phyloP scores from a whole-genome alignment of 164 flowering plant genomes.

The Protea cynaroides region DNA sequence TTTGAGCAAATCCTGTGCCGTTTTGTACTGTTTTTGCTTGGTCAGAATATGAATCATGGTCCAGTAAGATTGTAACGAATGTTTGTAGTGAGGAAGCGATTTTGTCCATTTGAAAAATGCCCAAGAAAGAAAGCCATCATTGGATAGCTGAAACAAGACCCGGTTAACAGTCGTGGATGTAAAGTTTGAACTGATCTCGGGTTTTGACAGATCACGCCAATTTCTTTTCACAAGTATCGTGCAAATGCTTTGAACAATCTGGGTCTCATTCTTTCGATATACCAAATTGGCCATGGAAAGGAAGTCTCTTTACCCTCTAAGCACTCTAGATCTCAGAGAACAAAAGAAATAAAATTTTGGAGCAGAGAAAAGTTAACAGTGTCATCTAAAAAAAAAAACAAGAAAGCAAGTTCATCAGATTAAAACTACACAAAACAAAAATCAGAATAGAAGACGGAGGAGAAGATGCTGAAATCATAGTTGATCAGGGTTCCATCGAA shows the following conservation, averaged over 20 bases:
- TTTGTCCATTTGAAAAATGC: conserved; percentile 65
- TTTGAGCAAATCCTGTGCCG: conserved; percentile 57
- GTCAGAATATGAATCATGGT: conserved; percentile 67
- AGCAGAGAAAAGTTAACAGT: no score
- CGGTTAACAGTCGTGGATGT: conserved; percentile 36
- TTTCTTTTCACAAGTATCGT: conserved; percentile 50
- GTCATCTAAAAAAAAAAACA: no score
- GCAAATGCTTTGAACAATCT: conserved; percentile 29
- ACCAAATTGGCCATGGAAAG: conserved; percentile 14
- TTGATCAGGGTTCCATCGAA: no score
- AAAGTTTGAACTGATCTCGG: conserved; percentile 30
- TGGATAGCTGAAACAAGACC: conserved; percentile 34
- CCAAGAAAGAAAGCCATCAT: conserved; percentile 37
- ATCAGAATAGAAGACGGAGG: no score
- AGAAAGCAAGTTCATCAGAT: no score
- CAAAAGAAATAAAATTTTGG: neutral
- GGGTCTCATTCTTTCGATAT: conserved; percentile 18
- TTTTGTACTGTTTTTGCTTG: conserved; percentile 39
- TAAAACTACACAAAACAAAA: no score
- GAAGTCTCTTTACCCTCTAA: neutral
- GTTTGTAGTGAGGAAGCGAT: conserved; percentile 50
- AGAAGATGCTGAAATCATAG: no score
- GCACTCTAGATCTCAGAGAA: neutral
- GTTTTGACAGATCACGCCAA: conserved; percentile 42
- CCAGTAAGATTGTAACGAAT: conserved; percentile 62